Conservation (phyloP, 2,329 filamentous ascomycete genomes). For the Nigrospora oryzae region DNA sequence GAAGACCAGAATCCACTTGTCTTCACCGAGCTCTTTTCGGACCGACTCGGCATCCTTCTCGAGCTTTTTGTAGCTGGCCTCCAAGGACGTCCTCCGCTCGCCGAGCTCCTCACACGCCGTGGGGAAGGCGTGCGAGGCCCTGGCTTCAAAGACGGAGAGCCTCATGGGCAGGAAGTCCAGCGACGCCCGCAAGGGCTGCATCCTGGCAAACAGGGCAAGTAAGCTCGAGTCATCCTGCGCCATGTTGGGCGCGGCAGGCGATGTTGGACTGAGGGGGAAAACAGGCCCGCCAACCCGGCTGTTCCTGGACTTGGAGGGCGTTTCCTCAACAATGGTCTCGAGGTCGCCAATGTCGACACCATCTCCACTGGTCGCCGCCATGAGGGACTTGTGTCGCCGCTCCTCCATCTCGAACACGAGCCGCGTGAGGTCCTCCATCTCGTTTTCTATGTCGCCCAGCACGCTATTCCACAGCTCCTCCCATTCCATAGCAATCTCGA, state of each 20-base stretch:
- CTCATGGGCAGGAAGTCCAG: conserved; percentile 95
- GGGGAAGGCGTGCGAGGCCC: conserved; percentile 73
- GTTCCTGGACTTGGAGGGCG: conserved; percentile 51
- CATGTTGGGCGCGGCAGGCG: conserved; percentile 45
- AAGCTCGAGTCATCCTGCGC: conserved; percentile 80
- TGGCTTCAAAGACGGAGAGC: conserved; percentile 73
- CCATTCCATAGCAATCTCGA: conserved; percentile 98
- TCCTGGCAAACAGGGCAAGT: conserved; percentile 83
- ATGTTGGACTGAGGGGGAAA: conserved; percentile 52
- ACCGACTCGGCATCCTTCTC: conserved; percentile 86
- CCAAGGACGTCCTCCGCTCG: conserved; percentile 63
- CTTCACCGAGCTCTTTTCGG: conserved; percentile 84
- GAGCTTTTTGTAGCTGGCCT: conserved; percentile 79
- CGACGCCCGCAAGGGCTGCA: conserved; percentile 88
- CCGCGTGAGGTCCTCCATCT: conserved; percentile 69
- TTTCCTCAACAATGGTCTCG: conserved; percentile 88
- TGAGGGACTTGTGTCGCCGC: conserved; percentile 72
- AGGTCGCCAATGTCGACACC: conserved; percentile 77
- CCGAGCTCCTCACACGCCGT: conserved; percentile 86
- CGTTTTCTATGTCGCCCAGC: conserved; percentile 83
- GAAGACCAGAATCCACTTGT: conserved; percentile 94
- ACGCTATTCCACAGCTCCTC: conserved; percentile 94
- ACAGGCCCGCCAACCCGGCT: conserved; percentile 62
- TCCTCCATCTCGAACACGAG: conserved; percentile 98
- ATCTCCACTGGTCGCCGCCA: conserved; percentile 53